A percentile compares a stretch with the other conserved stretches of the same genome.
Evolutionary conservation across 805 yeast species (phyloP).

Genomic region (Myxozyma mucilagina): DNA sequence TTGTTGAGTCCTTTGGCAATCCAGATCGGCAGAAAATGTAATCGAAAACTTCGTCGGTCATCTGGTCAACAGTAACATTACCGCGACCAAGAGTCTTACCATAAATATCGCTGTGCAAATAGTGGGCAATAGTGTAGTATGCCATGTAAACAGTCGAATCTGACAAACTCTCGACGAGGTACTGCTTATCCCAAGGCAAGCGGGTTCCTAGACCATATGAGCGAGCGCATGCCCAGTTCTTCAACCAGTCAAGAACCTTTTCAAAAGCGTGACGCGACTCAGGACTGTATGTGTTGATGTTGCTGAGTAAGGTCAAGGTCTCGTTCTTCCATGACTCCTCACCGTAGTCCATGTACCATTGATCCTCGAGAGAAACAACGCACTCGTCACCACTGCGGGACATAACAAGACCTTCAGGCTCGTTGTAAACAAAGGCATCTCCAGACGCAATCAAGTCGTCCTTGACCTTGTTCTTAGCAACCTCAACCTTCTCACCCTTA

Average conservation of each 20-base stretch:
- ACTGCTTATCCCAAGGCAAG: slow-evolving; percentile 95
- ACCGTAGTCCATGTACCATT: slow-evolving; percentile 98
- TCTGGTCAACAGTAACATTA: slow-evolving; percentile 71
- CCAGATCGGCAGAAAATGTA: slow-evolving; percentile 79
- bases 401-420: slow-evolving; percentile 86
- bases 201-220: slow-evolving; percentile 93
- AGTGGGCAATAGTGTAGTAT: slow-evolving; percentile 84
- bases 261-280: slow-evolving; percentile 92
- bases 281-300: slow-evolving; percentile 73
- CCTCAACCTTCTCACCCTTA: slow-evolving; percentile 86
- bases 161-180: slow-evolving; percentile 88
- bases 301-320: slow-evolving; percentile 74
- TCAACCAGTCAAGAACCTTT: slow-evolving; percentile 92
- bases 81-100: slow-evolving; percentile 76
- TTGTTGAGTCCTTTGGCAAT: slow-evolving; percentile 50
- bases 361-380: slow-evolving; percentile 95
- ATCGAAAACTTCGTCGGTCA: slow-evolving; percentile 93
- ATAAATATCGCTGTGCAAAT: slow-evolving; percentile 81
- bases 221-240: slow-evolving; percentile 98
- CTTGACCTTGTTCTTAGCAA: slow-evolving; percentile 83
- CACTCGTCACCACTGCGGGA: slow-evolving; percentile 97
- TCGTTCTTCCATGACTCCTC: slow-evolving; percentile 83
- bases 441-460: slow-evolving; percentile 75
- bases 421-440: slow-evolving; percentile 85
- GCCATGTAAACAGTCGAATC: slow-evolving; percentile 97